Percentiles rank a stretch among this genome's conserved stretches.
Evolutionary conservation across 1,284 basidiomycete genomes (phyloP).

Genomic region (Puccinia coronata): DNA sequence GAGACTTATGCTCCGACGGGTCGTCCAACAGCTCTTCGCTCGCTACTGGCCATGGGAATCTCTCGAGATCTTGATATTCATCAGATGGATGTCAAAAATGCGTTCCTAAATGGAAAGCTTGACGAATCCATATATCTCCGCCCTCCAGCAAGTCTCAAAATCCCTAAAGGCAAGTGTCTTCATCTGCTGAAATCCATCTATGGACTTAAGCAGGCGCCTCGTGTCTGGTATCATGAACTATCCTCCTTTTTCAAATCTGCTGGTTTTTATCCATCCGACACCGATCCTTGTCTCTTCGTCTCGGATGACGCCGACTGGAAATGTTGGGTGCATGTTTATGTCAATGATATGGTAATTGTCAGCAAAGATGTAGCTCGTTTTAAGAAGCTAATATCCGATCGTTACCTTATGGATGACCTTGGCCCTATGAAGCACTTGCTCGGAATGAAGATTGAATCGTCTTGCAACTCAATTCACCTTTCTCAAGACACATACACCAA

Average conservation of each 20-base stretch:
- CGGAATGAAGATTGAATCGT: background rate
- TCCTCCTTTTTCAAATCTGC: background rate
- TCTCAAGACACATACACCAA: background rate
- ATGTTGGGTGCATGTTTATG: background rate
- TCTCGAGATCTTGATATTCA: background rate
- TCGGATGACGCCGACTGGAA: background rate
- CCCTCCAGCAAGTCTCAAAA: background rate
- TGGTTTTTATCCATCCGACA: background rate
- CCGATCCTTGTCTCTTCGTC: background rate
- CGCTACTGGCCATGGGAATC: background rate
- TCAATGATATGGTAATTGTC: no score
- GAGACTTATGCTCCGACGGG: background rate
- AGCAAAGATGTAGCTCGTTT: no score
- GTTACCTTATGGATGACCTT: background rate
- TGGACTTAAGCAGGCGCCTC: background rate
- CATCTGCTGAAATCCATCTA: background rate
- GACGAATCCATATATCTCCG: no score
- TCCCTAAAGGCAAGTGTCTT: background rate
- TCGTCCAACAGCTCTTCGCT: background rate
- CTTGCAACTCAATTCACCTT: background rate
- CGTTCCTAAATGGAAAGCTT: no score
- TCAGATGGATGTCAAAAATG: no score
- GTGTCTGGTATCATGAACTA: background rate
- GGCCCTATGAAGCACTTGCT: background rate
- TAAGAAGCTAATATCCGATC: background rate